Evolutionary conservation across 495 filamentous ascomycete species (phyloP).

Genomic region (Aspergillus affinis): DNA sequence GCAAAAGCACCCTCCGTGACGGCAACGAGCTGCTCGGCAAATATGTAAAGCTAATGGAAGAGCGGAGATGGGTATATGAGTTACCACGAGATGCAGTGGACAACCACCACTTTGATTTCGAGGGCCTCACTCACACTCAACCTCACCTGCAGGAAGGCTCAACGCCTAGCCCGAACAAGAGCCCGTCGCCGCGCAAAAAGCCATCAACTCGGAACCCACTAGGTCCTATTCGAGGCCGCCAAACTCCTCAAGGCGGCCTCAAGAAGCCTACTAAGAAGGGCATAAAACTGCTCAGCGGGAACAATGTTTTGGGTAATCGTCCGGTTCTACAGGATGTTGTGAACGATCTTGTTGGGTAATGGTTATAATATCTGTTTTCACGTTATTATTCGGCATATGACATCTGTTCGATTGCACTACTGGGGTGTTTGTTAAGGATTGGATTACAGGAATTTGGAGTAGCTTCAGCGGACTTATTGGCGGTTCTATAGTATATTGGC

Average conservation of each 20-base stretch:
- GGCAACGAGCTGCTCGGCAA: conserved; percentile 73
- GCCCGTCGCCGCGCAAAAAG: conserved; percentile 20
- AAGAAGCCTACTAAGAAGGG: conserved; percentile 42
- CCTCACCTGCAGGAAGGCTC: conserved; percentile 7
- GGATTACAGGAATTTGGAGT: neutral
- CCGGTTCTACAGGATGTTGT: conserved; percentile 55
- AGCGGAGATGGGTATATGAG: conserved; percentile 72
- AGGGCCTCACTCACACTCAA: conserved; percentile 19
- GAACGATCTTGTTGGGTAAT: conserved; percentile 47
- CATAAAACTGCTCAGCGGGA: conserved; percentile 35
- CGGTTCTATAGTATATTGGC: neutral
- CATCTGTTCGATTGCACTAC: conserved; percentile 5
- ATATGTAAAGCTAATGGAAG: conserved; percentile 75
- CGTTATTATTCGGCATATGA: conserved; percentile 14
- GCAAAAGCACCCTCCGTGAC: conserved; percentile 65
- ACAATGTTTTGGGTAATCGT: conserved; percentile 38
- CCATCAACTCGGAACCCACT: conserved; percentile 32
- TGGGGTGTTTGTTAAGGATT: neutral
- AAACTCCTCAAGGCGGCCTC: conserved; percentile 18
- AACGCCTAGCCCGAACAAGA: conserved; percentile 23
- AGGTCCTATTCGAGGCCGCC: conserved; percentile 34
- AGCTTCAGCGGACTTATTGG: conserved; percentile 1
- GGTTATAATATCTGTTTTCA: conserved; percentile 11
- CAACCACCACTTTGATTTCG: conserved; percentile 62
- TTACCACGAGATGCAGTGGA: conserved; percentile 61